Evolutionary conservation across 2,329 filamentous ascomycete species (phyloP), one percentile per base, ranked within the genome.

Genomic region (Talaromyces funiculosus): DNA sequence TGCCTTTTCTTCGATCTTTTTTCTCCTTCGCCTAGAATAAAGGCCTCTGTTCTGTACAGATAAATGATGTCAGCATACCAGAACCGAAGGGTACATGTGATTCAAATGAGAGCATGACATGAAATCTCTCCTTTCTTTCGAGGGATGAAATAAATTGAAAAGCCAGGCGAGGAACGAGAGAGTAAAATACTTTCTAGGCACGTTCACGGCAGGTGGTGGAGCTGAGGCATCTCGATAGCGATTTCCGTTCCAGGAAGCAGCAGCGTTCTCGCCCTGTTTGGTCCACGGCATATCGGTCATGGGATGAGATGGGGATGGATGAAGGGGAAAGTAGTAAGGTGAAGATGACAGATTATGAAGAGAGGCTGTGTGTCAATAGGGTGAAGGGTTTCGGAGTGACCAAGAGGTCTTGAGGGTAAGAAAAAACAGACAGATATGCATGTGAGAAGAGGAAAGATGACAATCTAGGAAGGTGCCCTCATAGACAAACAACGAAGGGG

Each of bases 1-100:
- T 6, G 90, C 83, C 71, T 90, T 88, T 77, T 92, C 88, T 62
- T 92, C 89, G 61, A 96, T 90, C 79, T 97, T 97, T 93, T 94
- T 83, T 99, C 91, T 64, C 88, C 92, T 53, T 92, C 89, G 42
- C 77, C 84, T 62, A 97, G 88, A 65, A 97, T 79, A 79, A 97
- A 97, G 53, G 95, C 85, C 81, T 97, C 94, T 80, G 95, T 96
- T 72, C 94, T 97, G 64, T 70, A 61, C 29, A 58, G 20, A 24
- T 35, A 38, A 40, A 8, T 54, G 51, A 38, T 24, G 38, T 61
- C 47, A 61, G 60, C 31, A 31, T 26, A 35, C 26, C 14, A 4
- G 12, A 38, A 8, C 18, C 18, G 9, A n/a, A 26, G 2, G 33
- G 3, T 14, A 31, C 6, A 22, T 14, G 12, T n/a, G 29, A 9